Evolutionary conservation across 2,329 filamentous ascomycete species (phyloP), one percentile per base, ranked within the genome.

Genomic region (Blastomyces silverae): DNA sequence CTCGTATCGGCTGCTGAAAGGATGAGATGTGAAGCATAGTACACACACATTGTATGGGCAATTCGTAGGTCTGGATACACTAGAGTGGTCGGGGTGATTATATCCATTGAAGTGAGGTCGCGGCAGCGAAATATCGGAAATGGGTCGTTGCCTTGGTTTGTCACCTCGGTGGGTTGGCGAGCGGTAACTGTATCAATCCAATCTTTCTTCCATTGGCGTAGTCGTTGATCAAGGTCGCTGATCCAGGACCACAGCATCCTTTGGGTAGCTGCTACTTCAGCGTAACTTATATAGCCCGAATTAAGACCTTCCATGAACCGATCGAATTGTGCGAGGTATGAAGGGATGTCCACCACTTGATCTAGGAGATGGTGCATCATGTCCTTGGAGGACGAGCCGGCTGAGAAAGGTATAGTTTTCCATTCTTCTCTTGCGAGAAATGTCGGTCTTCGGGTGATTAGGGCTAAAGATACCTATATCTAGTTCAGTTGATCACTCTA

Each of bases 391-490:
- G 71, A 76, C 7, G 75, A 76, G 2, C 71, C 72, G 34, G 72
- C 71, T 37, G 75, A 74, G 76, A 76, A 78, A 0, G 76, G 76
- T 20, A 78, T 68, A 8, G 71, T 75, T 61, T 77, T 78, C 76
- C 76, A 78, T 46, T 76, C 75, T 53, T 76, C 71, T 13, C 65
- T 68, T 4, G 74, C 72, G 13, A 78, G 71, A 62, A 77, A 78
- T 8, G 74, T 74, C 1, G 74, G 72, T n/a, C 67, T 66, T 31
- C 76, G 74, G 44, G 62, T 66, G 39, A 73, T 69, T 44, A 77
- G 64, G 34, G 74, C 70, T 15, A 65, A 15, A 42, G 10, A 70
- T 71, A 11, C 70, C 73, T 59, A 75, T 71, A 74, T 76, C 39
- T 22, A n/a, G 56, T 52, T 28, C 20, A 39, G 17, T 60, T 22